Evolutionary conservation across 192 early-diverging fungal species (phyloP).

Genomic region (Glomus cerebriforme): DNA sequence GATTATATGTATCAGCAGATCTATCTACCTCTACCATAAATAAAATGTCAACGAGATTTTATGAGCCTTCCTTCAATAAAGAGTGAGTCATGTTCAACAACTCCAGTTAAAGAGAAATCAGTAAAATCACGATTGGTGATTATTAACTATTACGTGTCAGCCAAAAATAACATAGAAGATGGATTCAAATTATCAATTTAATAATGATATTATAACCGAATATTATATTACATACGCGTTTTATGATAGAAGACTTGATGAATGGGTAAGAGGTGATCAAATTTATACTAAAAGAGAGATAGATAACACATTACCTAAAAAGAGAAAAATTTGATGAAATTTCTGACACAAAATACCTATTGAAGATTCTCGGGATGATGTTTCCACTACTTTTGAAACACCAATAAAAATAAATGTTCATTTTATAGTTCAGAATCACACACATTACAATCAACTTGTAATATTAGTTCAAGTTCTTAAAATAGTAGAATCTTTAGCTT

Average conservation of each 20-base stretch:
- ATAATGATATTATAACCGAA: conserved; percentile 41
- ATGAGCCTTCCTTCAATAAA: background rate
- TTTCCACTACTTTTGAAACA: background rate
- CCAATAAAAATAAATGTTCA: background rate
- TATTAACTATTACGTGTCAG: background rate
- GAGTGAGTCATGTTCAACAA: background rate
- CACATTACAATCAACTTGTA: background rate
- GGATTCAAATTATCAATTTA: background rate
- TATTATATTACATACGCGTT: conserved; percentile 97
- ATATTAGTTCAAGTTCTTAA: background rate
- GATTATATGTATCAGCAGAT: background rate
- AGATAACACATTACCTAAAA: conserved; percentile 32
- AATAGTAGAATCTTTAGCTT: background rate
- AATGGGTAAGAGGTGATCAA: conserved; percentile 78
- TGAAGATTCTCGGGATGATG: background rate
- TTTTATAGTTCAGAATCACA: background rate
- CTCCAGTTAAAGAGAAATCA: background rate
- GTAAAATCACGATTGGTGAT: background rate
- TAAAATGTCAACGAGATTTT: background rate
- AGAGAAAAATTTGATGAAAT: background rate
- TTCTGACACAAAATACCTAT: background rate
- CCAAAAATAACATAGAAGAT: background rate
- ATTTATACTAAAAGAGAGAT: conserved; percentile 67
- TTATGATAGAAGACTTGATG: conserved; percentile 98
- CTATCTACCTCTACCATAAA: background rate